Percentiles rank a stretch among this genome's conserved stretches.
Conservation (phyloP, 345 rosid genomes). For the Orychophragmus violaceus region DNA sequence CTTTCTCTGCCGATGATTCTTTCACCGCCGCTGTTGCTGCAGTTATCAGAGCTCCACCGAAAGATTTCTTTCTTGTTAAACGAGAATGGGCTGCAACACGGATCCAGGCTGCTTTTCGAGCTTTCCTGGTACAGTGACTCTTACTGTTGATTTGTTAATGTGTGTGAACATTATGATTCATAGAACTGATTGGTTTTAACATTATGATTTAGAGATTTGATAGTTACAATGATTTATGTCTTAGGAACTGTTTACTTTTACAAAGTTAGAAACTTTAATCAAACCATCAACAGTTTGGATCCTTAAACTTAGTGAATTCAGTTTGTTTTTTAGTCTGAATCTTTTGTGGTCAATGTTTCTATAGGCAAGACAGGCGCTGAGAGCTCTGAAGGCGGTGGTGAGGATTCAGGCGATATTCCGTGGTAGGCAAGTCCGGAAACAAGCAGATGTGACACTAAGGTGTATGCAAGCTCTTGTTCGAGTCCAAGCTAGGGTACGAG, state of each 20-base stretch:
- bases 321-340: neutral
- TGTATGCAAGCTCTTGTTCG: slow-evolving; percentile 98
- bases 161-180: neutral
- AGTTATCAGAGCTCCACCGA: slow-evolving; percentile 66
- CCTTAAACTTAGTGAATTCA: neutral
- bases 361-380: slow-evolving; percentile 74
- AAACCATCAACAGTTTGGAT: neutral
- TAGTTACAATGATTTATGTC: neutral
- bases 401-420: slow-evolving; percentile 90
- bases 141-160: neutral
- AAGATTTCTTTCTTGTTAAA: slow-evolving; percentile 59
- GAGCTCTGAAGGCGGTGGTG: slow-evolving; percentile 84
- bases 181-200: no score
- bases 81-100: slow-evolving; percentile 91
- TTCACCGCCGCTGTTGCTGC: slow-evolving; percentile 70
- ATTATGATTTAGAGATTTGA: no score
- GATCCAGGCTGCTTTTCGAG: slow-evolving; percentile 78
- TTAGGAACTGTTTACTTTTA: neutral
- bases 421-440: slow-evolving; percentile 76
- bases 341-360: slow-evolving; percentile 14
- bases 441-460: slow-evolving; percentile 82
- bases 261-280: slow-evolving; percentile 4
- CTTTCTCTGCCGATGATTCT: slow-evolving; percentile 37
- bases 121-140: slow-evolving; percentile 49
- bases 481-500: slow-evolving; percentile 77